phyloP scores from a whole-genome alignment of 1,139 yeast species.

The Kodamaea suecica region DNA sequence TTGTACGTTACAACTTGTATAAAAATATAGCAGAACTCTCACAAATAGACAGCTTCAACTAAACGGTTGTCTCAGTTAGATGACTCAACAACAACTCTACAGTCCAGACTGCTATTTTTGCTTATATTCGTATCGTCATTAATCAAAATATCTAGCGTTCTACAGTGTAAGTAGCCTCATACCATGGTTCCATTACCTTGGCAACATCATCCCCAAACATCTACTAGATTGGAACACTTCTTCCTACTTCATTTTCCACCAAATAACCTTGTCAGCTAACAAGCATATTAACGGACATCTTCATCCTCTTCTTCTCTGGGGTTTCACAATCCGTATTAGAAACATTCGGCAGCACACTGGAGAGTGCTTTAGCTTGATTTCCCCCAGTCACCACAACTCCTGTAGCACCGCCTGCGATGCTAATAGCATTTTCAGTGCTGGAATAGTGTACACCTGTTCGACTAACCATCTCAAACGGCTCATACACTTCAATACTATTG shows the following conservation, averaged over 20 bases:
- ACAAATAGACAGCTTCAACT: too few relatives aligned
- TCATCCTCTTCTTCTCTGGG: constrained; percentile 34
- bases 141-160: background rate
- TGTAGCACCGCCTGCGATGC: too few relatives aligned
- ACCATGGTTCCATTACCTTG: background rate
- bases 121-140: background rate
- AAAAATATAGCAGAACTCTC: too few relatives aligned
- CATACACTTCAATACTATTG: background rate
- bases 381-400: too few relatives aligned
- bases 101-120: too few relatives aligned
- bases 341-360: background rate
- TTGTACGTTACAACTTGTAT: too few relatives aligned
- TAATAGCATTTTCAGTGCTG: too few relatives aligned
- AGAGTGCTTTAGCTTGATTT: too few relatives aligned
- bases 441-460: too few relatives aligned
- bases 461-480: constrained; percentile 1
- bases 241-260: too few relatives aligned
- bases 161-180: background rate
- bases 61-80: too few relatives aligned
- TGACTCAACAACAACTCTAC: too few relatives aligned
- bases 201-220: background rate
- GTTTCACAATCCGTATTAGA: constrained; percentile 20
- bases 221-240: background rate
- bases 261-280: constrained; percentile 32
- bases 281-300: constrained; percentile 47